Evolutionary conservation across 1,284 basidiomycete species (phyloP).

Genomic region (Sphagnurus paluster): DNA sequence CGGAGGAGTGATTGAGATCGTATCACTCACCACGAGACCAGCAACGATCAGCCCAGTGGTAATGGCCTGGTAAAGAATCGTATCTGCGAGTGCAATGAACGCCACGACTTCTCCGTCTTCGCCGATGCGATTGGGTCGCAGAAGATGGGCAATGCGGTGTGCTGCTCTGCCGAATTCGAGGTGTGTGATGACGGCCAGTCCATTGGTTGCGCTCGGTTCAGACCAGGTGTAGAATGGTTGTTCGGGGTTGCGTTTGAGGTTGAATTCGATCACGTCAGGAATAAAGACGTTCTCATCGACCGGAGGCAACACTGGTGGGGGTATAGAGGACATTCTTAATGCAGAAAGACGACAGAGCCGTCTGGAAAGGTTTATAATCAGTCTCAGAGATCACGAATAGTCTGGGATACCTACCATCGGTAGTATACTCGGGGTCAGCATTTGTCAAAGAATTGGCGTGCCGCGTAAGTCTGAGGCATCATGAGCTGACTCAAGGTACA

Average conservation of each 20-base stretch:
- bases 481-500: no score
- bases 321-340: neutral
- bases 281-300: slow-evolving; percentile 2
- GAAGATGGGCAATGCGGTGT: slow-evolving; percentile 21
- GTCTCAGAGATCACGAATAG: no score
- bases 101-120: slow-evolving; percentile 13
- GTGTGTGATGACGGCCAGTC: slow-evolving; percentile 15
- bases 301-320: neutral
- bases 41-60: slow-evolving; percentile 21
- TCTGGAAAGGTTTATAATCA: neutral
- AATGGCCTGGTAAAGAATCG: slow-evolving; percentile 21
- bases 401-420: no score
- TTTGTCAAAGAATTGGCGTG: no score
- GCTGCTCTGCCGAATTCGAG: slow-evolving; percentile 24
- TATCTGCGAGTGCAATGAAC: slow-evolving; percentile 18
- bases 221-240: slow-evolving; percentile 10
- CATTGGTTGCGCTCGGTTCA: neutral
- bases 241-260: slow-evolving; percentile 22
- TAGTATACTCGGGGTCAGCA: no score
- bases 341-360: neutral
- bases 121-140: slow-evolving; percentile 14
- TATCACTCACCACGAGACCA: slow-evolving; percentile 22
- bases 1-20: slow-evolving; percentile 1
- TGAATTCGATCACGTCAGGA: slow-evolving; percentile 20
- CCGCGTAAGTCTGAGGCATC: no score